Base-by-base conservation (phyloP, 2,329 filamentous ascomycete genomes). In the Aspergillus oerlinghausenensis region DNA sequence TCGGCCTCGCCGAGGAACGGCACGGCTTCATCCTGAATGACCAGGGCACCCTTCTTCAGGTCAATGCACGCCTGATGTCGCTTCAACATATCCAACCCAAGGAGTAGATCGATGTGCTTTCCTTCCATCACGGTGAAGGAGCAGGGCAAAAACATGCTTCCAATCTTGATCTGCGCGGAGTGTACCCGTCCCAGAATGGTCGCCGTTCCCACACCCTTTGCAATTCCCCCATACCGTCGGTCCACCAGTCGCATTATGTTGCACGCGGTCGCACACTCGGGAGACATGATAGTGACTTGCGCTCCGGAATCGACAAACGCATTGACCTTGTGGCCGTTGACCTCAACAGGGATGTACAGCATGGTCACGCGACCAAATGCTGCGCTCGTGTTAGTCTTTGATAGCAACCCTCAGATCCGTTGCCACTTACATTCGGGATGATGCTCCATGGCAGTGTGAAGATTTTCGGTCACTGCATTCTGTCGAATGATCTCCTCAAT, bases 41-140 rank as follows among this genome's bases (percentile, higher is more conserved):
- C 83, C 19, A 99, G 84, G 61, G 87, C 89, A 67, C 94, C 91
- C 68, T 88, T 88, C 61, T 86, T 83, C 11, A 99, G 82, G 72
- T 99, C 94, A 67, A 99, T 93, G 65, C 84, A 89, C 38, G 93
- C 94, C 75, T 96, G 93, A 75, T 97, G 92, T 42, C 94, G 86
- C 77, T 96, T 97, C 60, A 99, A 82, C 90, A 99, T 99, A 73
- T 99, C 94, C 45, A 99, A 79, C 3, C 94, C 94, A 11, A 99
- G 84, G 2, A 99, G 83, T 19, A 99, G 81, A 71, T 97, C 94
- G 25, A 99, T 94, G 52, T 91, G 87, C 75, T 97, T 99, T 62
- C 94, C 94, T 77, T 99, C 94, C 94, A 99, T 99, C 69, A 99
- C 94, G 3, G 94, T 99, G 74, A 99, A 99, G 58, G 92, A 94